Base-by-base conservation (phyloP, 1,284 basidiomycete species). In the Papiliotrema laurentii region DNA sequence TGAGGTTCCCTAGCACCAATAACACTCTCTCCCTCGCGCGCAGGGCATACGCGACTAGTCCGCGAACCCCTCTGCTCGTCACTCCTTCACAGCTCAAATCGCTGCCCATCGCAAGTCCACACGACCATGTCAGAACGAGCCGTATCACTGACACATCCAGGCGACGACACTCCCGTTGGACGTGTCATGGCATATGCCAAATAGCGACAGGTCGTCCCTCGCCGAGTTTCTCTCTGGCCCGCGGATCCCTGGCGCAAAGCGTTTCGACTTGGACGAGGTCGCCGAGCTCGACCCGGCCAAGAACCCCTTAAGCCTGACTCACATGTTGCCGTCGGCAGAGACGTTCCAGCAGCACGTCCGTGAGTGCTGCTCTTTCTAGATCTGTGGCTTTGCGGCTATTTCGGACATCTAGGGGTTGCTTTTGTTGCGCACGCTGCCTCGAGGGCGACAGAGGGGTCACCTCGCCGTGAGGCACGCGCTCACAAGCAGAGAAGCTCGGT, bases 291-390 rank as follows among this genome's bases (percentile, higher is more conserved):
- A 55, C 13, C 52, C 53, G 52, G 54, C 58, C 14, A 85, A 64
- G 77, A 83, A 63, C 56, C 69, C 68, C 7, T 77, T 91, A 4
- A 86, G 85, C 13, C 76, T 97, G 18, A 87, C 86, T 61, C 93
- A 97, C 74, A 97, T 97, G 92, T 85, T 97, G 80, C 94, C 94
- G 4, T 74, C 78, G 18, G 76, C 76, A 26, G 77, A 80, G 35
- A 73, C 76, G n/a, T 97, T 97, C 71, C 84, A 85, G 16, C 75
- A 81, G 49, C 85, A 88, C 9, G 90, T 87, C 63, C 82, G 89
- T 90, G 74, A 58, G 83, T 65, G n/a, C n/a, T n/a, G n/a, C n/a
- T n/a, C n/a, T n/a, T n/a, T n/a, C n/a, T n/a, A n/a, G n/a, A n/a
- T n/a, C n/a, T n/a, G n/a, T n/a, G n/a, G n/a, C n/a, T n/a, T n/a